phyloP scores from a whole-genome alignment of 2,329 filamentous ascomycete species.

The Coniochaeta sp. region DNA sequence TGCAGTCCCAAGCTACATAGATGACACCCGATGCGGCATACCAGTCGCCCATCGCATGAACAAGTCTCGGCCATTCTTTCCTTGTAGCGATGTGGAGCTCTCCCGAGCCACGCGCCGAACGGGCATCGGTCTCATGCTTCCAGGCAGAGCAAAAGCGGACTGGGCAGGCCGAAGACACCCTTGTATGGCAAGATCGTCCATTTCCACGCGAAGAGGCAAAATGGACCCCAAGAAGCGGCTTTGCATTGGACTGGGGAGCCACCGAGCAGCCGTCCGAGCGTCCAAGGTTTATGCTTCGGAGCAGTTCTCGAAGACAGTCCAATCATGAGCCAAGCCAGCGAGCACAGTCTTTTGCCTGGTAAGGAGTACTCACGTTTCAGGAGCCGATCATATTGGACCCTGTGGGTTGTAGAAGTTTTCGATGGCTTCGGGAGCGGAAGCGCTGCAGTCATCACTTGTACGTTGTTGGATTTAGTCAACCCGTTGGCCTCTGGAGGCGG shows the following conservation, averaged over 20 bases:
- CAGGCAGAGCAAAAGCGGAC: neutral
- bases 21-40: neutral
- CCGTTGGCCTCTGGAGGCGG: neutral
- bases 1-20: neutral
- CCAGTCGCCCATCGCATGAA: neutral
- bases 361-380: constrained; percentile 2
- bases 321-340: neutral
- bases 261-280: neutral
- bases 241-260: neutral
- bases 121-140: neutral
- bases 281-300: constrained; percentile 5
- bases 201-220: neutral
- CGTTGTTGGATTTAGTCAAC: neutral
- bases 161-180: neutral
- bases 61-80: neutral
- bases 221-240: neutral
- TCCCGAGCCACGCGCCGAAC: neutral
- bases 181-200: neutral
- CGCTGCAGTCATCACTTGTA: neutral
- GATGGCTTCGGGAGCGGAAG: neutral
- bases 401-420: neutral
- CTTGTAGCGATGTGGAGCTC: neutral
- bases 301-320: constrained; percentile 1
- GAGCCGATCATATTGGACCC: constrained; percentile 3
- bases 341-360: neutral